Conservation (phyloP, 2,329 filamentous ascomycete genomes). For the Pezicula neosporulosa region DNA sequence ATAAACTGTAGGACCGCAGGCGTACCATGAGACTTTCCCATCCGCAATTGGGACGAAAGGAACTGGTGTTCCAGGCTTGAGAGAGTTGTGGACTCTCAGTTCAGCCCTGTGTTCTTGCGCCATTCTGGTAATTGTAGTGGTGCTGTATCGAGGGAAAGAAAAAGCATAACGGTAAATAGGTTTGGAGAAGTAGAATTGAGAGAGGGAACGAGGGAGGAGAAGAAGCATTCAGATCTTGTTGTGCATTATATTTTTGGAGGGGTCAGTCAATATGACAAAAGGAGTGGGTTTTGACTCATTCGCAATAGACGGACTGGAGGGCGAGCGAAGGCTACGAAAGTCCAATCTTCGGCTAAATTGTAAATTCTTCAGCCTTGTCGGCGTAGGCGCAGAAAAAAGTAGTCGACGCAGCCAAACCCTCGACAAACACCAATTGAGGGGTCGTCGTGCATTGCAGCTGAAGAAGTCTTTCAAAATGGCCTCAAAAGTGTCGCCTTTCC, state of each 20-base stretch:
- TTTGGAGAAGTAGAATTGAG: background rate
- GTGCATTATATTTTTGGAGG: background rate
- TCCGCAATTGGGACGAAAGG: slow-evolving; percentile 12
- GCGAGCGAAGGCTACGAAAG: too few species aligned
- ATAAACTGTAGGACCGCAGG: slow-evolving; percentile 67
- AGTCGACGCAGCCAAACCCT: background rate
- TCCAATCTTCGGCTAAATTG: too few species aligned
- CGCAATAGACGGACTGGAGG: too few species aligned
- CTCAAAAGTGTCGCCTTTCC: slow-evolving; percentile 65
- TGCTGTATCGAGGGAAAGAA: background rate
- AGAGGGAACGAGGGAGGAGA: background rate
- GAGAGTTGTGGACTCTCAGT: slow-evolving; percentile 11
- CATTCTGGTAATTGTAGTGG: background rate
- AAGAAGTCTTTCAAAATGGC: slow-evolving; percentile 15
- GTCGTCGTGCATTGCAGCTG: background rate
- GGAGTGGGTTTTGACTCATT: background rate
- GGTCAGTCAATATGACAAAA: background rate
- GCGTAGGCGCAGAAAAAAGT: background rate
- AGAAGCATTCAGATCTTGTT: background rate
- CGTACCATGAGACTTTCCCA: slow-evolving; percentile 56
- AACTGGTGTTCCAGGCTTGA: slow-evolving; percentile 11
- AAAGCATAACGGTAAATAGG: background rate
- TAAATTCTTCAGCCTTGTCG: too few species aligned
- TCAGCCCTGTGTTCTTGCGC: background rate
- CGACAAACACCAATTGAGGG: background rate